Base-by-base conservation (phyloP, 2,329 filamentous ascomycete genomes). In the Xylaria arbuscula region DNA sequence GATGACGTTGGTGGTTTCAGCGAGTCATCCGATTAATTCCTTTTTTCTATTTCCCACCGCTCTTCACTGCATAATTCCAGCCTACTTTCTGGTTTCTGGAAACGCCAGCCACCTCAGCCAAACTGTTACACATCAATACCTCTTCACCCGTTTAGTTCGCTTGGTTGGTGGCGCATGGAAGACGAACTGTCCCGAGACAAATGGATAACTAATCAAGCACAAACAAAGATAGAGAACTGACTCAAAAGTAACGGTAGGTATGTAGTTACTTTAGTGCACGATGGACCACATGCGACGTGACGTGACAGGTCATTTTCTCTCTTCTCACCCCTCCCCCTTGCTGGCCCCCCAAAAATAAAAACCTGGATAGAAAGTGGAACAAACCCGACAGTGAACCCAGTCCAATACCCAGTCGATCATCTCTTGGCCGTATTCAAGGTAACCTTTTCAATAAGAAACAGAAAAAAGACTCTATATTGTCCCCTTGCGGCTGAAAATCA, bases 401-500 rank as follows among this genome's bases (percentile, higher is more conserved):
- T 54, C 40, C 28, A 60, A 56, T 51, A 7, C 32, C 48, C 2
- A 45, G 40, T 45, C 8, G 40, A 45, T 45, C 13, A 45, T 34
- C 11, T 13, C 42, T 51, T 67, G 28, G 34, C 60, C 56, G 32
- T 57, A 51, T 64, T 68, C 13, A 28, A 61, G 64, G 45, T 45
- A 60, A 51, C 40, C 61, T 40, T 57, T 45, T 45, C n/a, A 2
- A 17, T 45, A 17, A 45, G 54, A 48, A 51, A 60, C 56, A 19
- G 28, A 38, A 58, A 51, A n/a, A 47, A 45, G 48, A 19, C 56
- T 38, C 55, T 54, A 36, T 3, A 32, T 11, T 45, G 4, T 11
- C 36, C 60, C 65, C 60, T 60, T 67, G 60, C 65, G 60, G 65
- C 65, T 67, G 60, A 67, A 53, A 67, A 60, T 48, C 61, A 38